Base-by-base conservation (phyloP, 192 early-diverging fungal species). In the Coemansia sp. region DNA sequence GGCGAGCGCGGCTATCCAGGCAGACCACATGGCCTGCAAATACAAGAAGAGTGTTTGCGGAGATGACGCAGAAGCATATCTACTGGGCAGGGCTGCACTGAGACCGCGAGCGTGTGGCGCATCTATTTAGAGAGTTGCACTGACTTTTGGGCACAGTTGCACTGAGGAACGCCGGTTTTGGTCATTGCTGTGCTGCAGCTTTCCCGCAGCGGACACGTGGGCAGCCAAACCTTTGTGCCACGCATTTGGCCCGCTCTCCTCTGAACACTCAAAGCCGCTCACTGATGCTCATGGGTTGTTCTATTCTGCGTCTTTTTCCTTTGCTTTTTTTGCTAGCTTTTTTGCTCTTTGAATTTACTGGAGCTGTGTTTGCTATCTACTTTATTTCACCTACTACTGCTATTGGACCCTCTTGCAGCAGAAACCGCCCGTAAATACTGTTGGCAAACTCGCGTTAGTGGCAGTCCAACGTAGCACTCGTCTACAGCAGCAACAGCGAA, bases 151-250 rank as follows among this genome's bases (percentile, higher is more conserved):
- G 7, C 7, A 8, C 17, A 35, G 48, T 17, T 49, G 48, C 48
- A 19, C 48, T 2, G 19, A 21, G 48, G 48, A 49, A 49, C 48
- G 48, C 48, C 7, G 21, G 48, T 19, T 21, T 21, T 17, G 48
- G 48, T 22, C 48, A 19, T 21, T 19, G 43, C n/a, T n/a, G 48
- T 21, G 16, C 19, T 49, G 48, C 48, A 49, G 48, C 12, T 49
- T 17, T 21, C 48, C 19, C 48, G 48, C 48, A 17, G 25, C 53
- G 22, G 53, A 55, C 53, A 55, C 53, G 53, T 55, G 53, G 53
- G 25, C 53, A 17, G 29, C 26, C 22, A 11, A 22, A 29, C 53
- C 53, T 55, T 55, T 55, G 53, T 55, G 29, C 53, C 53, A 55
- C 53, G 25, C 53, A 35, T 17, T 12, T 14, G 53, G 25, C 29